Conservation (phyloP, 2,329 filamentous ascomycete species). For the Curvularia verruculosa region DNA sequence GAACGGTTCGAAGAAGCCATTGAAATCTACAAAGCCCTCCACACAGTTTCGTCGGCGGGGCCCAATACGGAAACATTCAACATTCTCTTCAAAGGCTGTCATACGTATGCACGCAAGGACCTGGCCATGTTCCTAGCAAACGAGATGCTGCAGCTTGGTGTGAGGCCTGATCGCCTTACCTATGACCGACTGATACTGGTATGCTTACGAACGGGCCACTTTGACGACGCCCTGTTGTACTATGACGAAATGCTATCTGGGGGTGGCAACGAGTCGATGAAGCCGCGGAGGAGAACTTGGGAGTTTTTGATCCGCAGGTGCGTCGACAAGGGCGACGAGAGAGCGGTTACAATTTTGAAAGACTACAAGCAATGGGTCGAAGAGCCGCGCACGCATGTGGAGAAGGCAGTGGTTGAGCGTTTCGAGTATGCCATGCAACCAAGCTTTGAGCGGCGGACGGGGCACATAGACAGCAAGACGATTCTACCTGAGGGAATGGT, state of each 20-base stretch:
- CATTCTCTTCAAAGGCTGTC: conserved; percentile 60
- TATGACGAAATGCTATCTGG: conserved; percentile 57
- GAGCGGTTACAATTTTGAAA: conserved; percentile 26
- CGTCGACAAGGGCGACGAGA: conserved; percentile 20
- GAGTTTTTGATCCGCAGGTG: conserved; percentile 22
- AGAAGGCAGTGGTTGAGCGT: conserved; percentile 19
- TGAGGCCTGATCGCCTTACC: conserved; percentile 63
- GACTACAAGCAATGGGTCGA: conserved; percentile 25
- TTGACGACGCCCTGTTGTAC: conserved; percentile 57
- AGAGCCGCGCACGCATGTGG: conserved; percentile 17
- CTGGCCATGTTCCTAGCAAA: conserved; percentile 66
- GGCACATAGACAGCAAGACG: neutral
- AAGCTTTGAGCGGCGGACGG: neutral
- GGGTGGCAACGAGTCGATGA: conserved; percentile 1
- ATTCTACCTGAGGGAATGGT: neutral
- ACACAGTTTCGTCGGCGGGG: conserved; percentile 56
- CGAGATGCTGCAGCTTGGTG: conserved; percentile 64
- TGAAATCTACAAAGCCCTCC: conserved; percentile 66
- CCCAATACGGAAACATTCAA: conserved; percentile 66
- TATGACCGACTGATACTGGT: conserved; percentile 68
- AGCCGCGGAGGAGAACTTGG: conserved; percentile 27
- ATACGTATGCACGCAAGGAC: conserved; percentile 53
- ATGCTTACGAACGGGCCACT: conserved; percentile 52
- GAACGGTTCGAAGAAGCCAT: conserved; percentile 59
- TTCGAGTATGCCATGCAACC: conserved; percentile 21